Percentiles rank a stretch among this genome's conserved stretches.
Conservation (phyloP, 306 rosid species). For the Quercus bicolor region DNA sequence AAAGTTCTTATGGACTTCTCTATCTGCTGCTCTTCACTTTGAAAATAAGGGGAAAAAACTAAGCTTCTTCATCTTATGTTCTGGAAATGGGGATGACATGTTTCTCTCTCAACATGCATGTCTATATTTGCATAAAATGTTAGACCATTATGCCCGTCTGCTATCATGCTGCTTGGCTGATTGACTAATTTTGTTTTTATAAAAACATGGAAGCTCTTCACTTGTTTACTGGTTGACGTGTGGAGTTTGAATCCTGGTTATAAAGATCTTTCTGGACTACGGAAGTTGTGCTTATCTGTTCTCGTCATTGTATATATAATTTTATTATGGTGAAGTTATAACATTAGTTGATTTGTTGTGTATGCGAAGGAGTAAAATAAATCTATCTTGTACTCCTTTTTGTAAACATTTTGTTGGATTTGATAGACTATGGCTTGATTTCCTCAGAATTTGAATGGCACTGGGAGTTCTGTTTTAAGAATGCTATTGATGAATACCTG, state of each 20-base stretch:
- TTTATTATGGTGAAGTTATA: not conserved
- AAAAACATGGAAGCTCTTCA: not conserved
- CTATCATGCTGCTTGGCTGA: not conserved
- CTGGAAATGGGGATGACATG: not conserved
- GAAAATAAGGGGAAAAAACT: not conserved
- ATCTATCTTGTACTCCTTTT: not conserved
- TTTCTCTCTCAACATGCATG: not conserved
- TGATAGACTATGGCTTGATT: not conserved
- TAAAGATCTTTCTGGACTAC: not conserved
- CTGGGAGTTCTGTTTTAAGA: slow-evolving; percentile 10
- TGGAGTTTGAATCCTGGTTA: not conserved
- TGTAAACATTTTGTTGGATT: not conserved
- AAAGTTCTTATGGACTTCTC: not conserved
- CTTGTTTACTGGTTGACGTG: not conserved
- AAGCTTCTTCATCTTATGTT: not conserved
- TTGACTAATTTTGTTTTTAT: not conserved
- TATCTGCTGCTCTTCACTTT: not conserved
- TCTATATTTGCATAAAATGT: not conserved
- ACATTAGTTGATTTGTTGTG: not conserved
- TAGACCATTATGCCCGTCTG: not conserved
- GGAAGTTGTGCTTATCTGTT: not conserved
- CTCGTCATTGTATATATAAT: not conserved
- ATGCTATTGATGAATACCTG: slow-evolving; percentile 33
- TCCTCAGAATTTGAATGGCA: slow-evolving; percentile 5
- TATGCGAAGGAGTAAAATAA: not conserved